Evolutionary conservation across 2,329 filamentous ascomycete species (phyloP).

Genomic region (Trichophyton benhamiae): DNA sequence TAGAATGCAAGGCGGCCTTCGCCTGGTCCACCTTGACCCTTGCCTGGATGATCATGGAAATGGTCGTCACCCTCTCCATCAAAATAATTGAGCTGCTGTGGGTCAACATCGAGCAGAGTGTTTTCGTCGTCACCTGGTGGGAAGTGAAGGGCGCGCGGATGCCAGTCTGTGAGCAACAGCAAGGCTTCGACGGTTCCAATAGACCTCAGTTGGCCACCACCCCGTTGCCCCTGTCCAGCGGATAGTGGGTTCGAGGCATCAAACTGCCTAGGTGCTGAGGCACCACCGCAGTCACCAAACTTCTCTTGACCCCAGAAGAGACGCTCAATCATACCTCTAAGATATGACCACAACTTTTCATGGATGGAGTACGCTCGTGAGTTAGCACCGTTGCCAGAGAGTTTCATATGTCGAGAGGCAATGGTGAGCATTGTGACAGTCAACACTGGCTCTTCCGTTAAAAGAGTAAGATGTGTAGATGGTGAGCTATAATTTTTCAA

Average conservation of each 20-base stretch:
- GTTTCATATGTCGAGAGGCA: slow-evolving; percentile 70
- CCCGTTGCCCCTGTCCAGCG: slow-evolving; percentile 16
- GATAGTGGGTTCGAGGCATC: slow-evolving; percentile 7
- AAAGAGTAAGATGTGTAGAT: slow-evolving; percentile 63
- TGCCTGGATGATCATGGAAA: slow-evolving; percentile 25
- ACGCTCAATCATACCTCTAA: slow-evolving; percentile 88
- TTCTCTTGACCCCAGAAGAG: slow-evolving; percentile 94
- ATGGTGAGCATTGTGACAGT: slow-evolving; percentile 86
- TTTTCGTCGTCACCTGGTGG: slow-evolving; percentile 59
- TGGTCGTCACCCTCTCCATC: slow-evolving; percentile 35
- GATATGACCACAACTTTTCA: slow-evolving; percentile 86
- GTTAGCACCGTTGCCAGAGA: slow-evolving; percentile 65
- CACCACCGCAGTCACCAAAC: slow-evolving; percentile 74
- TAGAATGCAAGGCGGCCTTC: slow-evolving; percentile 72
- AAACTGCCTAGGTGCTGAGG: slow-evolving; percentile 30
- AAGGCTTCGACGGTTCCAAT: slow-evolving; percentile 89
- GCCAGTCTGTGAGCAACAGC: slow-evolving; percentile 92
- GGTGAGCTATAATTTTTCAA: slow-evolving; percentile 79
- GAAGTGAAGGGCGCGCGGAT: slow-evolving; percentile 87
- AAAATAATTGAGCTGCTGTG: slow-evolving; percentile 55
- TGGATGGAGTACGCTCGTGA: slow-evolving; percentile 86
- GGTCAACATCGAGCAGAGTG: slow-evolving; percentile 54
- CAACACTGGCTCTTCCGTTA: slow-evolving; percentile 85
- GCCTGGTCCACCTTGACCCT: slow-evolving; percentile 47
- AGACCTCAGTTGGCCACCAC: slow-evolving; percentile 65